phyloP scores from a whole-genome alignment of 1,284 basidiomycete genomes.

The Amylostereum chailletii region DNA sequence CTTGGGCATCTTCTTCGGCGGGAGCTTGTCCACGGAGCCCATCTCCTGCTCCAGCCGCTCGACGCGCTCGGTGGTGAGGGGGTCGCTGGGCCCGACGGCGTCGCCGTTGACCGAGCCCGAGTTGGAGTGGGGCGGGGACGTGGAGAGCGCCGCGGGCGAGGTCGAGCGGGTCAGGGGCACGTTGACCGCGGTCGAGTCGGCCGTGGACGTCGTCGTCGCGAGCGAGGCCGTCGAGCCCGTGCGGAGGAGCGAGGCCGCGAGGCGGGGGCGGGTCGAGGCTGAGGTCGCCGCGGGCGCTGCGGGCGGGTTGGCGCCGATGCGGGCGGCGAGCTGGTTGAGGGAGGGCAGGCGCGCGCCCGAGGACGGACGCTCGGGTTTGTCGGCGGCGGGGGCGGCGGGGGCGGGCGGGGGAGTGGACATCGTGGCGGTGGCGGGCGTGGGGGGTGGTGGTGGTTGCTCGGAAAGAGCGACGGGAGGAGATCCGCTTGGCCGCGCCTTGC shows the following conservation, averaged over 20 bases:
- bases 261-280: slow-evolving; percentile 48
- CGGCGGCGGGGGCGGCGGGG: slow-evolving; percentile 14
- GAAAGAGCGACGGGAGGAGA: too few species aligned
- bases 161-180: slow-evolving; percentile 52
- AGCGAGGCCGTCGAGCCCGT: slow-evolving; percentile 54
- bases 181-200: slow-evolving; percentile 58
- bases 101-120: slow-evolving; percentile 30
- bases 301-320: slow-evolving; percentile 42
- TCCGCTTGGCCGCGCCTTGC: too few species aligned
- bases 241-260: slow-evolving; percentile 64
- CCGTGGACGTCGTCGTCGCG: slow-evolving; percentile 31
- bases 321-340: slow-evolving; percentile 73
- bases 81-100: slow-evolving; percentile 27
- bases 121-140: slow-evolving; percentile 41
- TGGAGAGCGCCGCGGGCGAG: slow-evolving; percentile 36
- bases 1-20: slow-evolving; percentile 33
- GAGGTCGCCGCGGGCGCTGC: slow-evolving; percentile 24
- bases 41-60: slow-evolving; percentile 49
- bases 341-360: slow-evolving; percentile 47
- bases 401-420: slow-evolving; percentile 21
- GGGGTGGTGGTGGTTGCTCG: too few species aligned
- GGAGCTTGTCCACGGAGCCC: slow-evolving; percentile 19
- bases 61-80: slow-evolving; percentile 53
- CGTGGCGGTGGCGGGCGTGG: slow-evolving; percentile 13
- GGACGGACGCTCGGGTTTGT: slow-evolving; percentile 31